A percentile compares a stretch with the other conserved stretches of the same genome.
phyloP scores from a whole-genome alignment of 495 filamentous ascomycete genomes.

The Penicillium silybi region DNA sequence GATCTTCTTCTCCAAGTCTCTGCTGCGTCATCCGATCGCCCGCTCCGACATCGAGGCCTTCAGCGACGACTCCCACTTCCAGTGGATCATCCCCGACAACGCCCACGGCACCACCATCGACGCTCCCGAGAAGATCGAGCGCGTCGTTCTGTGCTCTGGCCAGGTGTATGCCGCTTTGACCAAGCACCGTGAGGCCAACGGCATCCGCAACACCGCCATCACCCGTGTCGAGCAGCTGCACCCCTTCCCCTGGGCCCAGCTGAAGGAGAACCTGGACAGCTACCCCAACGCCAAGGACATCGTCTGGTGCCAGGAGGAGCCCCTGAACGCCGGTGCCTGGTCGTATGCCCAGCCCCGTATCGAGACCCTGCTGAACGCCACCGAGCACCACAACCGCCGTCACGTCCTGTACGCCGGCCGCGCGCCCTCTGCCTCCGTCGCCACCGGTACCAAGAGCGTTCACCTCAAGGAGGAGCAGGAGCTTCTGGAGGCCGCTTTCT shows the following conservation, averaged over 20 bases:
- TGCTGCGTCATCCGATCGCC: constrained; percentile 87
- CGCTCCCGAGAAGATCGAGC: constrained; percentile 81
- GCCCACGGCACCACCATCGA: constrained; percentile 73
- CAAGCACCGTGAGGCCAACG: constrained; percentile 84
- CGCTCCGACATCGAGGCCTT: constrained; percentile 88
- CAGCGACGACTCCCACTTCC: constrained; percentile 85
- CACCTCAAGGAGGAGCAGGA: constrained; percentile 95
- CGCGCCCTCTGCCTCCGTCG: constrained; percentile 83
- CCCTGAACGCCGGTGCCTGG: constrained; percentile 94
- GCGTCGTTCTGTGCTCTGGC: constrained; percentile 89
- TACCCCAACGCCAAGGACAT: constrained; percentile 97
- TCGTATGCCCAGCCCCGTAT: constrained; percentile 91
- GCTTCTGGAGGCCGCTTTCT: constrained; percentile 72
- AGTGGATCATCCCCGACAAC: constrained; percentile 89
- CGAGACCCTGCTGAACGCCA: constrained; percentile 90
- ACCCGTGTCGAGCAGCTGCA: constrained; percentile 96
- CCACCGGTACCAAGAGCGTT: constrained; percentile 82
- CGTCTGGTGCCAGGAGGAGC: constrained; percentile 96
- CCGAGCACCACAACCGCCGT: constrained; percentile 83
- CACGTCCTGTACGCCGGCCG: constrained; percentile 97
- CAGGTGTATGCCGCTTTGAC: constrained; percentile 87
- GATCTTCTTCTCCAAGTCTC: constrained; percentile 94
- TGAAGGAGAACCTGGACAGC: constrained; percentile 89
- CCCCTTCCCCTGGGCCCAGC: constrained; percentile 97
- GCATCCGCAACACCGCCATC: constrained; percentile 83